Evolutionary conservation across 108 stramenopile genomes (phyloP).

Genomic region (Skeletonema marinoi): DNA sequence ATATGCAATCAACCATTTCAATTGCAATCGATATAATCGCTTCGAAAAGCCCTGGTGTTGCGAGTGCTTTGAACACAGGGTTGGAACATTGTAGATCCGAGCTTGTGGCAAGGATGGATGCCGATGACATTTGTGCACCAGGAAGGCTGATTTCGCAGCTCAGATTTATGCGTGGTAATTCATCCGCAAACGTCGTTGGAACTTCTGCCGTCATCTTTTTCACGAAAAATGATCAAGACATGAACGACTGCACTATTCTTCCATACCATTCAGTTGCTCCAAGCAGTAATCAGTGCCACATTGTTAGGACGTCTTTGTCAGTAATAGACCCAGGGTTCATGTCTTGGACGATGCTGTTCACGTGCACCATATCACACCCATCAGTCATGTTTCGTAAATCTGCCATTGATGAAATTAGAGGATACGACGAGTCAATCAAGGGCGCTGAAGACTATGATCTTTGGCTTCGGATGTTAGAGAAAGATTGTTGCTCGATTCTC

Average conservation of each 20-base stretch:
- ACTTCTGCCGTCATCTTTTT: conserved; percentile 30
- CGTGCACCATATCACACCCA: conserved; percentile 45
- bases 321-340: conserved; percentile 41
- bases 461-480: conserved; percentile 41
- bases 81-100: conserved; percentile 22
- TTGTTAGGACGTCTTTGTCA: conserved; percentile 20
- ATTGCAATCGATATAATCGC: conserved; percentile 31
- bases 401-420: conserved; percentile 11
- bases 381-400: conserved; percentile 37
- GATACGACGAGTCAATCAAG: conserved; percentile 28
- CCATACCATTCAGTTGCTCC: conserved; percentile 10
- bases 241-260: not conserved
- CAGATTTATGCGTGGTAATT: conserved; percentile 17
- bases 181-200: conserved; percentile 34
- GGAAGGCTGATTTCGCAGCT: conserved; percentile 34
- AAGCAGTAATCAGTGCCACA: not conserved
- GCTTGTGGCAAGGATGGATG: conserved; percentile 54
- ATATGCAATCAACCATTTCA: not conserved
- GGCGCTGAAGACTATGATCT: conserved; percentile 56
- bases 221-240: not conserved
- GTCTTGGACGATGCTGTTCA: conserved; percentile 52
- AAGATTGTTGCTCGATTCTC: conserved; percentile 22
- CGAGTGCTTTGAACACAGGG: conserved; percentile 48
- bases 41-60: conserved; percentile 27
- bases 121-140: conserved; percentile 44